phyloP scores from a whole-genome alignment of 768 basidiomycete species.

The Hydnum rufescens region DNA sequence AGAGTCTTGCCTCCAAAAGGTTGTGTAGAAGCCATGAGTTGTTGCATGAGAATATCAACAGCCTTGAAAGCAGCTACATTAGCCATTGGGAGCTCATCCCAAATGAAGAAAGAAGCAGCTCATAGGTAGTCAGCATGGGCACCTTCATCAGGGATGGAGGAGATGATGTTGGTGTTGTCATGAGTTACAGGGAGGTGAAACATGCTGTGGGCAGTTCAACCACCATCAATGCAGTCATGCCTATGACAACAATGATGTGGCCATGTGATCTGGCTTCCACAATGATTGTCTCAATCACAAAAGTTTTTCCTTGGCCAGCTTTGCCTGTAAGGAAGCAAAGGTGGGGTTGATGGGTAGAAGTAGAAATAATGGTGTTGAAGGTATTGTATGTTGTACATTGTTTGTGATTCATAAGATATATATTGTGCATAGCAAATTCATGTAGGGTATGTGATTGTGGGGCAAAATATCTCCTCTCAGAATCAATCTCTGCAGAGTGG shows the following conservation, averaged over 20 bases:
- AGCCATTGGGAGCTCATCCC: constrained; percentile 27
- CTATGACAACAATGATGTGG: not conserved
- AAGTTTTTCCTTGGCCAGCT: constrained; percentile 26
- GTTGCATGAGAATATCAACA: constrained; percentile 19
- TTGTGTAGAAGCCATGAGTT: constrained; percentile 12
- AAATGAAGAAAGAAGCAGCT: constrained; percentile 18
- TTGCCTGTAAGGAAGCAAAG: constrained; percentile 22
- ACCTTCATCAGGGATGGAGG: constrained; percentile 15
- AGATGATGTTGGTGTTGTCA: constrained; percentile 7
- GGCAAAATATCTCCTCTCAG: not conserved
- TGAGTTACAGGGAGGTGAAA: not conserved
- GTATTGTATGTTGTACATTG: not conserved
- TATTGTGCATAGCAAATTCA: not conserved
- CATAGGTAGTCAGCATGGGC: constrained; percentile 19
- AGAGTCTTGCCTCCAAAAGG: constrained; percentile 10
- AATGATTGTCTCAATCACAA: constrained; percentile 17
- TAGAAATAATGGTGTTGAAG: not conserved
- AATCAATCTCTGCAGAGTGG: not conserved
- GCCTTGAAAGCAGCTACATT: constrained; percentile 20
- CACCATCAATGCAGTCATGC: not conserved
- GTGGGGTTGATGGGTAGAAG: constrained; percentile 4
- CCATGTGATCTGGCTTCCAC: not conserved
- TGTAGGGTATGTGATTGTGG: not conserved
- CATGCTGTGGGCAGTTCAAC: not conserved
- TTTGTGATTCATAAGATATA: not conserved